phyloP scores from a whole-genome alignment of 345 rosid species.

The Cardamine occulta region DNA sequence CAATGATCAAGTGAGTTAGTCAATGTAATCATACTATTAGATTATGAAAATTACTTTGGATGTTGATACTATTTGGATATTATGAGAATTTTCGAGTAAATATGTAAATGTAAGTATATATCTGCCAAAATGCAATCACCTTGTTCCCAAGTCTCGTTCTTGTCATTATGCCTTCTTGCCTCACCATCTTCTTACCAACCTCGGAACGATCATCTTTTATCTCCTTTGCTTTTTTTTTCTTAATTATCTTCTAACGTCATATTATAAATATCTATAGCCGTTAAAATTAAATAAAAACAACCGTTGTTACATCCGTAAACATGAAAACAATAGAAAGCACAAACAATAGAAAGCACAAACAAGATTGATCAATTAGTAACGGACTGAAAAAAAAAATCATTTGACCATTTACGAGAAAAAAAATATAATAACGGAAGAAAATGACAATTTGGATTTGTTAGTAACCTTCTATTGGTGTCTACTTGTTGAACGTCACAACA shows the following conservation, averaged over 20 bases:
- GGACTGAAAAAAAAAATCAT: constrained; percentile 5
- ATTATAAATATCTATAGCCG: not conserved
- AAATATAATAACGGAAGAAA: not conserved
- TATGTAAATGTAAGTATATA: constrained; percentile 23
- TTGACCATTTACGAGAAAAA: not conserved
- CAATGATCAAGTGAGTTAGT: constrained; percentile 9
- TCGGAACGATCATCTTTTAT: constrained; percentile 35
- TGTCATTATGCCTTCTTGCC: constrained; percentile 48
- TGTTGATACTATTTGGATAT: not conserved
- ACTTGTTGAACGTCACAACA: constrained; percentile 17
- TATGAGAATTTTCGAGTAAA: constrained; percentile 3
- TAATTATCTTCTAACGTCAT: not conserved
- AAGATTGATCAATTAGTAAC: constrained; percentile 8
- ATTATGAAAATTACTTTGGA: not conserved
- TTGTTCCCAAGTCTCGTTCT: constrained; percentile 47
- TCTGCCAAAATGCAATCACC: constrained; percentile 47
- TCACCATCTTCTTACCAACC: constrained; percentile 47
- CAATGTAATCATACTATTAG: constrained; percentile 12
- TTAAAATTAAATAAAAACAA: not conserved
- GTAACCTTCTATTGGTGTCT: not conserved
- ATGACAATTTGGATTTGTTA: constrained; percentile 1
- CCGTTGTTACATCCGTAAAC: not conserved
- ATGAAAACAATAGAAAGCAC: not conserved
- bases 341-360: constrained; percentile 1
- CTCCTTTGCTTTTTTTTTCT: not conserved